Conservation (phyloP, 2,329 filamentous ascomycete genomes). For the Thelonectria olida region DNA sequence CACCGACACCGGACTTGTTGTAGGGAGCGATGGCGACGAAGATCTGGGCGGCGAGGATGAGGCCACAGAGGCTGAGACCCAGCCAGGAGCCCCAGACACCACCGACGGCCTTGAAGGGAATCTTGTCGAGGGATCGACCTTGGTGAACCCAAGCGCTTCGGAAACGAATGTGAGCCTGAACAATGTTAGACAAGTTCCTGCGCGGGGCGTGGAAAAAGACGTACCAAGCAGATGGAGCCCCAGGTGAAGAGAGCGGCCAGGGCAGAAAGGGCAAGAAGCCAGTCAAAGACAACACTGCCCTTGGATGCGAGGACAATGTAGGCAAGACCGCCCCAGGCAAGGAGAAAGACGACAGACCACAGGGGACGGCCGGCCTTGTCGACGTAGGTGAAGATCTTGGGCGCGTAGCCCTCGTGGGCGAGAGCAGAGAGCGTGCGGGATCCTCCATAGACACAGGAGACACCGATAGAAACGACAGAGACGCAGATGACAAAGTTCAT, state of each 20-base stretch:
- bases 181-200: neutral
- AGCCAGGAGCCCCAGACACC: slow-evolving; percentile 71
- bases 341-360: slow-evolving; percentile 53
- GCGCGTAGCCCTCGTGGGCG: slow-evolving; percentile 64
- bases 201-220: neutral
- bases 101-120: slow-evolving; percentile 68
- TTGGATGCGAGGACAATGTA: slow-evolving; percentile 56
- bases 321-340: slow-evolving; percentile 58
- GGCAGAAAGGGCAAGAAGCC: slow-evolving; percentile 72
- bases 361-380: slow-evolving; percentile 63
- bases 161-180: slow-evolving; percentile 68
- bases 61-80: slow-evolving; percentile 64
- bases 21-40: slow-evolving; percentile 58
- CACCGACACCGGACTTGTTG: slow-evolving; percentile 40
- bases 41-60: slow-evolving; percentile 63
- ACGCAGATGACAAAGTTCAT: slow-evolving; percentile 65
- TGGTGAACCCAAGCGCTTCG: slow-evolving; percentile 66
- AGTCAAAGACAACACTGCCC: slow-evolving; percentile 66
- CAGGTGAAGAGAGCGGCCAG: slow-evolving; percentile 72
- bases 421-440: slow-evolving; percentile 66
- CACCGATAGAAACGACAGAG: slow-evolving; percentile 63
- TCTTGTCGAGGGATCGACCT: slow-evolving; percentile 69
- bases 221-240: slow-evolving; percentile 69
- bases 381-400: slow-evolving; percentile 62
- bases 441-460: slow-evolving; percentile 63